phyloP scores from a whole-genome alignment of 345 rosid genomes.

The Linum usitatissimum region DNA sequence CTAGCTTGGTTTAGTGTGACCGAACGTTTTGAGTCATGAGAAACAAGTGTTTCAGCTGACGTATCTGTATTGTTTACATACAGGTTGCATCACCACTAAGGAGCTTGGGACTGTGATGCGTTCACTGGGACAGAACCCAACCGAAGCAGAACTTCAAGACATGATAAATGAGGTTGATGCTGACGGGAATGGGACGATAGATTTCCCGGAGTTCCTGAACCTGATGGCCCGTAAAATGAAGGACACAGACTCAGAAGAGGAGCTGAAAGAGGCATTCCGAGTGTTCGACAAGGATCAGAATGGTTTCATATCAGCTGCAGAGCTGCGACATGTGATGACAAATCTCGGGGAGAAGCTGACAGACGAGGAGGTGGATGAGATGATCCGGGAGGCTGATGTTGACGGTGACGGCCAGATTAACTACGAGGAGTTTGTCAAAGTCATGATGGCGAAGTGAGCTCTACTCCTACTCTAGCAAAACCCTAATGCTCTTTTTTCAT shows the following conservation, averaged over 20 bases:
- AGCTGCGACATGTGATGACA: constrained; percentile 9
- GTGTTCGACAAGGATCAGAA: constrained; percentile 12
- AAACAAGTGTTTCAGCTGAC: not conserved
- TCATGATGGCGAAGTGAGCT: constrained; percentile 11
- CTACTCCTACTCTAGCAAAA: not conserved
- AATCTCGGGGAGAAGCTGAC: constrained; percentile 11
- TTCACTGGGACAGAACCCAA: constrained; percentile 10
- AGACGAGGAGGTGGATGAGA: constrained; percentile 10
- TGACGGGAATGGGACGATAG: constrained; percentile 8
- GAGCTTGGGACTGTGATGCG: constrained; percentile 11
- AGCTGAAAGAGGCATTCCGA: constrained; percentile 9
- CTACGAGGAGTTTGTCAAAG: constrained; percentile 13
- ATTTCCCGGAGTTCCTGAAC: constrained; percentile 8
- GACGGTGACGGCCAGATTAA: constrained; percentile 11
- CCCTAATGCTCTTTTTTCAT: not conserved
- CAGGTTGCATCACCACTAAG: constrained; percentile 11
- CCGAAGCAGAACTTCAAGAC: constrained; percentile 7
- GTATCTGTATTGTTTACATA: not conserved
- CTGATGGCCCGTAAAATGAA: constrained; percentile 12
- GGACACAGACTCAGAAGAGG: constrained; percentile 11
- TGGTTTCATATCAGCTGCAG: constrained; percentile 9
- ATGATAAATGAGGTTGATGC: constrained; percentile 11
- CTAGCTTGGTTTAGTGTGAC: too few species aligned
- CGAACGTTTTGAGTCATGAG: not conserved
- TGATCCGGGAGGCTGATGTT: constrained; percentile 10